Evolutionary conservation across 2,329 filamentous ascomycete genomes (phyloP).

Genomic region (Sporothrix schenckii): DNA sequence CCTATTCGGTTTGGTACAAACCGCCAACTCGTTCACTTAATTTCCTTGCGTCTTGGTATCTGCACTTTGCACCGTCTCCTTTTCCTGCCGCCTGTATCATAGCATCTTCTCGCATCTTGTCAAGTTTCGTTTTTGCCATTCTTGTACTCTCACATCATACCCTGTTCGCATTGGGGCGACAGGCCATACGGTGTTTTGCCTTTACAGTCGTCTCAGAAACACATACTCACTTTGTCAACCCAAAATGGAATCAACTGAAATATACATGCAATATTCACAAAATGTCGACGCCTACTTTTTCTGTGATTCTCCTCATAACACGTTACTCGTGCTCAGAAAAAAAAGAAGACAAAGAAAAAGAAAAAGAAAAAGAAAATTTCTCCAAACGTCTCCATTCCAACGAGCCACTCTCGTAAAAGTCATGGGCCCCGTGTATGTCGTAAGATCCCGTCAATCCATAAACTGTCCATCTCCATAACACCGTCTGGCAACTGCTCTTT

Average conservation of each 20-base stretch:
- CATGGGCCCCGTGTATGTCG: neutral
- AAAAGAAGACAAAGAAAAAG: neutral
- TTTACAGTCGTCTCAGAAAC: neutral
- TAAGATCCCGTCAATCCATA: neutral
- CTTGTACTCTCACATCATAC: constrained; percentile 3
- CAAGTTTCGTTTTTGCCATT: neutral
- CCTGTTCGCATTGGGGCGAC: constrained; percentile 22
- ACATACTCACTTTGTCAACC: neutral
- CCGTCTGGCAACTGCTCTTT: constrained; percentile 27
- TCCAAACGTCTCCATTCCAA: neutral
- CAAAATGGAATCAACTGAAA: constrained; percentile 6
- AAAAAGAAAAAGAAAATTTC: neutral
- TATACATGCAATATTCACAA: neutral
- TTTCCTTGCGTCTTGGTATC: constrained; percentile 11
- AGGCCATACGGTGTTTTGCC: constrained; percentile 11
- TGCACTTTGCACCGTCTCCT: too few relatives aligned
- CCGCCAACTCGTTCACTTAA: neutral
- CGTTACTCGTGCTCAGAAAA: neutral
- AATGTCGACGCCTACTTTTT: neutral
- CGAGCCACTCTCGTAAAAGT: constrained; percentile 5
- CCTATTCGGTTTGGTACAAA: neutral
- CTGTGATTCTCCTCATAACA: neutral
- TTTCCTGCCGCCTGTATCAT: neutral
- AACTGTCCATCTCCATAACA: neutral
- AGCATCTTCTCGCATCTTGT: constrained; percentile 5